Conservation (phyloP, 495 filamentous ascomycete genomes). For the Niebla homalea region DNA sequence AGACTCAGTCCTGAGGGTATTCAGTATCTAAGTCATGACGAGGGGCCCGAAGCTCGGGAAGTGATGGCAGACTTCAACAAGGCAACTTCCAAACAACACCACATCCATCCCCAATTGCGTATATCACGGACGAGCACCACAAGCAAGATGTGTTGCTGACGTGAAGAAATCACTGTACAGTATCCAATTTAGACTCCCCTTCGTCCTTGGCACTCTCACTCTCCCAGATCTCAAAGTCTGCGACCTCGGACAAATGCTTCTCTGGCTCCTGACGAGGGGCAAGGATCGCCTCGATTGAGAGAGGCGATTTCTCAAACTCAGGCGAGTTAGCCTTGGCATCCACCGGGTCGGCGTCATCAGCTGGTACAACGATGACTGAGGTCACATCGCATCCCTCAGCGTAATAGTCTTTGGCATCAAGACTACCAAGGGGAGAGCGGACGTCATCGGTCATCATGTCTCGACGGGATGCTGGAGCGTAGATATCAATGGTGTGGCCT, state of each 20-base stretch:
- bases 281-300: no score
- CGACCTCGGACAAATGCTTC: background rate
- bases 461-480: conserved; percentile 14
- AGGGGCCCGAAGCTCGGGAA: no score
- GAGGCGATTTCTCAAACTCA: background rate
- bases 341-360: conserved; percentile 34
- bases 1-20: no score
- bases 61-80: no score
- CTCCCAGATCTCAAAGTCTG: conserved; percentile 47
- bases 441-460: conserved; percentile 37
- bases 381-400: conserved; percentile 50
- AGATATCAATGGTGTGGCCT: conserved; percentile 1
- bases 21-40: no score
- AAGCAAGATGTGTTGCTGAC: no score
- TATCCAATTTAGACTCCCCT: conserved; percentile 1
- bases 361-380: conserved; percentile 44
- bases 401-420: conserved; percentile 61
- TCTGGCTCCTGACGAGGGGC: conserved; percentile 7
- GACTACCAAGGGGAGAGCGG: conserved; percentile 57
- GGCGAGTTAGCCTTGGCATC: conserved; percentile 15
- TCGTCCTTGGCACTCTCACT: conserved; percentile 46
- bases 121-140: no score
- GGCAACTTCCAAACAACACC: no score
- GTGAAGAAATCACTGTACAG: no score
- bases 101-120: no score